These are phyloP conservation scores for Podospora sp. DNA, from an alignment of 495 filamentous ascomycete species.

Conservation along the genomic window DNA sequence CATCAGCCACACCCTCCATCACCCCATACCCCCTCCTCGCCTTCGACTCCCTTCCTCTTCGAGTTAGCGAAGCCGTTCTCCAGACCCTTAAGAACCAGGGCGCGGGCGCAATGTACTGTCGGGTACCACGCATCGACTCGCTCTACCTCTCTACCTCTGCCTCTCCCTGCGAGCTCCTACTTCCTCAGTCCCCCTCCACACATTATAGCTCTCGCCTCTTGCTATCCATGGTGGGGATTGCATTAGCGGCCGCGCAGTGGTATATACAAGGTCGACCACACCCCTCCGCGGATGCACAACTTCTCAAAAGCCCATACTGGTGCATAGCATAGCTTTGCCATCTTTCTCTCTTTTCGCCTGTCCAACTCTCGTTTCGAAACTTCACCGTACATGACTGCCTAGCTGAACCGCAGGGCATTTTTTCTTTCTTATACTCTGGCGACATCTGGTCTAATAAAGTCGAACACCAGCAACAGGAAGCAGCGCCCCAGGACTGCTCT, in stretches of 20 bases:
- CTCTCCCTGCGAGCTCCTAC: neutral
- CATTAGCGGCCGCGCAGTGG: conserved; percentile 33
- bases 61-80: conserved; percentile 12
- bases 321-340: conserved; percentile 17
- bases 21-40: neutral
- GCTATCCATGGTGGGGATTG: conserved; percentile 27
- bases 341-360: conserved; percentile 20
- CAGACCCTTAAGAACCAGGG: conserved; percentile 5
- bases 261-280: conserved; percentile 31
- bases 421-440: neutral
- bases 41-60: conserved; percentile 12
- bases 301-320: conserved; percentile 18
- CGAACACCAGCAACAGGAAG: neutral
- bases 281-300: conserved; percentile 16
- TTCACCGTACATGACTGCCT: conserved; percentile 11
- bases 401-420: neutral
- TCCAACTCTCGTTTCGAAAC: conserved; percentile 24
- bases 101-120: neutral
- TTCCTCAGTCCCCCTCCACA: neutral
- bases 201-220: conserved; percentile 15
- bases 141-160: neutral
- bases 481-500: no score
- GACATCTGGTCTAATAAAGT: conserved; percentile 5
- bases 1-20: conserved; percentile 17
- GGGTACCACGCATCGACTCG: neutral